Conservation (phyloP, 1,284 basidiomycete genomes). For the Naganishia liquefaciens region DNA sequence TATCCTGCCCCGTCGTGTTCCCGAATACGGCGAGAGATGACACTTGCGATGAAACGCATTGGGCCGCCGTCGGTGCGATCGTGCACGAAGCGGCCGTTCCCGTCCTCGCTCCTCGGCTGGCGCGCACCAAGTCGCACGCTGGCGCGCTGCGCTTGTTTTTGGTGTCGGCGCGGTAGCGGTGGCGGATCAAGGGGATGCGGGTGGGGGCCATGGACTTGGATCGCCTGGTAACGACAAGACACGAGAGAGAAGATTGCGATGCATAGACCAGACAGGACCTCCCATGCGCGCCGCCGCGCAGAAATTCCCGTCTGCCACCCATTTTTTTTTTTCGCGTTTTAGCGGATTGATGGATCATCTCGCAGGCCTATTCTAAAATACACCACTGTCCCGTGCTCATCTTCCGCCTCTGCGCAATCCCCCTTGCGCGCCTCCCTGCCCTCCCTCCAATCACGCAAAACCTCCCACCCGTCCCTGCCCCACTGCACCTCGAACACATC, state of each 20-base stretch:
- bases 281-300: too few relatives aligned
- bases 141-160: slow-evolving; percentile 19
- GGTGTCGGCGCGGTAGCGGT: too few relatives aligned
- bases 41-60: too few relatives aligned
- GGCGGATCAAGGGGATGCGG: neutral
- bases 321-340: too few relatives aligned
- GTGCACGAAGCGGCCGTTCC: neutral
- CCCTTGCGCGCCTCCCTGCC: slow-evolving; percentile 13
- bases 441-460: slow-evolving; percentile 32
- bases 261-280: too few relatives aligned
- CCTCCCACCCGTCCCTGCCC: slow-evolving; percentile 42
- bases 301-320: too few relatives aligned
- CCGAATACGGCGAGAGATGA: too few relatives aligned
- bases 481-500: slow-evolving; percentile 40
- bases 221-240: too few relatives aligned
- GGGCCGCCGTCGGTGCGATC: neutral
- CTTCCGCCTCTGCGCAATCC: slow-evolving; percentile 42
- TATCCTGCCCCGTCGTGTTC: too few relatives aligned
- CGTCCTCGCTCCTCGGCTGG: neutral
- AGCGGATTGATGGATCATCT: neutral
- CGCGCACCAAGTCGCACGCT: slow-evolving; percentile 15
- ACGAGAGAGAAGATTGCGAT: too few relatives aligned
- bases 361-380: slow-evolving; percentile 40
- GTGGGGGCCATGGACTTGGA: too few relatives aligned
- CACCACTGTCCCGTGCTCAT: slow-evolving; percentile 51